phyloP scores from a whole-genome alignment of 306 rosid genomes.

The Begonia peltatifolia region DNA sequence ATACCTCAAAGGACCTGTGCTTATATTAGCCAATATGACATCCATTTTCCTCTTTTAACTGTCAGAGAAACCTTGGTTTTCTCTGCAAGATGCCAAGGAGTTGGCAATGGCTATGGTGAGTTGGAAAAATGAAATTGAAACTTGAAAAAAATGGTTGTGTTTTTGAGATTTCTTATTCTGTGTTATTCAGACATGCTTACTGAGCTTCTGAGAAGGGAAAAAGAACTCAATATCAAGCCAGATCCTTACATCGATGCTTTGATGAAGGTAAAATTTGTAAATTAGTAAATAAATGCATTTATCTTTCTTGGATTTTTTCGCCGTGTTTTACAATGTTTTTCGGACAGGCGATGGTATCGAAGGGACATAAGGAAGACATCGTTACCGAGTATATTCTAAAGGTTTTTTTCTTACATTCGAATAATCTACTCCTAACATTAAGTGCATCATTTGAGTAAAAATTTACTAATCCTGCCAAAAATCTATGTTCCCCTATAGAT shows the following conservation, averaged over 20 bases:
- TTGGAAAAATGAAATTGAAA: not conserved
- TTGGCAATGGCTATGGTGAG: conserved; percentile 55
- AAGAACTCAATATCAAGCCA: conserved; percentile 43
- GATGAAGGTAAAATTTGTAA: conserved; percentile 39
- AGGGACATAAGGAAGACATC: conserved; percentile 59
- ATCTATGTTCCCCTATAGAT: conserved; percentile 7
- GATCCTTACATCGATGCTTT: conserved; percentile 51
- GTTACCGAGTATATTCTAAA: conserved; percentile 67
- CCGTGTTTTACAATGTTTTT: not conserved
- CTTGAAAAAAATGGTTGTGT: conserved; percentile 1
- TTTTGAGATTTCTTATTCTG: not conserved
- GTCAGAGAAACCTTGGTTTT: conserved; percentile 74
- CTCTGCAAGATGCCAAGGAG: conserved; percentile 84
- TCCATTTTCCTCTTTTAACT: conserved; percentile 60
- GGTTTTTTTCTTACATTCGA: conserved; percentile 21
- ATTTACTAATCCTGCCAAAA: too few species aligned
- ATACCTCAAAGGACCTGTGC: conserved; percentile 70
- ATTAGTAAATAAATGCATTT: not conserved
- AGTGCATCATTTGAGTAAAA: too few species aligned
- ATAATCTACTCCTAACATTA: conserved; percentile 1
- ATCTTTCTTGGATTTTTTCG: not conserved
- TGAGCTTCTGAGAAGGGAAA: conserved; percentile 58
- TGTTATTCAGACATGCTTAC: conserved; percentile 36
- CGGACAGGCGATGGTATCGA: conserved; percentile 46
- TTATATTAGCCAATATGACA: conserved; percentile 62